Conservation (phyloP, 2,329 filamentous ascomycete species). For the Aspergillus sp. region DNA sequence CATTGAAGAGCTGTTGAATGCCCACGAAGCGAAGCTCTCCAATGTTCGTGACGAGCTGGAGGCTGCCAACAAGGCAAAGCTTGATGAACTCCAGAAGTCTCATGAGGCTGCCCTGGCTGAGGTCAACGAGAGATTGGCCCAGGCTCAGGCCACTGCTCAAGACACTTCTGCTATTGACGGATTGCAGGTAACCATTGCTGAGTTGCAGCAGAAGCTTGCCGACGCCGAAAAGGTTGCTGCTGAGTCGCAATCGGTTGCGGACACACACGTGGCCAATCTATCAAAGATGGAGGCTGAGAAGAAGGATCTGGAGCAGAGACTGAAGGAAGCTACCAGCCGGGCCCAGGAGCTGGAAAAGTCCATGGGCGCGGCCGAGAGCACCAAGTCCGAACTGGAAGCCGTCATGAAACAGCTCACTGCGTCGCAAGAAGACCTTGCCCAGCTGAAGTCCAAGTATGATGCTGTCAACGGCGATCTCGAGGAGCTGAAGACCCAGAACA, state of each 20-base stretch:
- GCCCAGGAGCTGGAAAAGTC: constrained; percentile 83
- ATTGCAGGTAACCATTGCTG: constrained; percentile 41
- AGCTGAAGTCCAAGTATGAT: constrained; percentile 30
- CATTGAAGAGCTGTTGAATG: constrained; percentile 40
- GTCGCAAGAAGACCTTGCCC: constrained; percentile 31
- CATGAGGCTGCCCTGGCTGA: constrained; percentile 34
- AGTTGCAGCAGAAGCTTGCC: constrained; percentile 64
- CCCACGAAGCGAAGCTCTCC: constrained; percentile 39
- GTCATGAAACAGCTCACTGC: constrained; percentile 53
- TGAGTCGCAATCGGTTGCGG: constrained; percentile 43
- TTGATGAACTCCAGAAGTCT: constrained; percentile 33
- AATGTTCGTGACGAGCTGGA: constrained; percentile 37
- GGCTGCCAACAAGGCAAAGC: constrained; percentile 31
- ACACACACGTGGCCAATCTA: constrained; percentile 45
- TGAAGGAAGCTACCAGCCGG: constrained; percentile 43
- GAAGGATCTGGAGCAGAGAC: constrained; percentile 43
- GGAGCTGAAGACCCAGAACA: constrained; percentile 26
- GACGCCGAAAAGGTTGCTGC: constrained; percentile 47
- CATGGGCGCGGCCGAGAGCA: constrained; percentile 72
- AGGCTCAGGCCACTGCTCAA: constrained; percentile 33
- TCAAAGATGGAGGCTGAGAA: constrained; percentile 43
- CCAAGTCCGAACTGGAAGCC: constrained; percentile 64
- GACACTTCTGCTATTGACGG: constrained; percentile 37
- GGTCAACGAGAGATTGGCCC: constrained; percentile 32
- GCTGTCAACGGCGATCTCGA: constrained; percentile 31